Evolutionary conservation across 129 eudicot genomes (phyloP), one percentile per base, ranked within the genome.

Genomic region (Flaveria bidentis): DNA sequence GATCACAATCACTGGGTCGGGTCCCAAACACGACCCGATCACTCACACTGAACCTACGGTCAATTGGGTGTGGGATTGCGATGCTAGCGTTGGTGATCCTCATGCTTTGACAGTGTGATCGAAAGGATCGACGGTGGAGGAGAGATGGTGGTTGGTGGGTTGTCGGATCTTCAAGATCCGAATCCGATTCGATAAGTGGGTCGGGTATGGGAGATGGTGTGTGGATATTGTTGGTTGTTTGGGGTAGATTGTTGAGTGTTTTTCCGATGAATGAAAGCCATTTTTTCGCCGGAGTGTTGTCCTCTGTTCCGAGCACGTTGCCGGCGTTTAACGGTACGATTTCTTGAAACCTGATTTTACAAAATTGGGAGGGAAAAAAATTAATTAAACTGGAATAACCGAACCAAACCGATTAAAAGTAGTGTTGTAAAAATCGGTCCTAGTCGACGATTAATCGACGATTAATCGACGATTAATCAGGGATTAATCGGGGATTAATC

Each of bases 331-430:
- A 72, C 53, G 98, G 98, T 74, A 94, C 98, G 47, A 94, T 87
- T 83, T 91, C 98, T 73, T 94, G 98, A 78, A 94, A 94, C 90
- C 98, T 94, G n/a, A n/a, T n/a, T n/a, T n/a, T n/a, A n/a, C n/a
- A n/a, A 77, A 15, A 53, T 14, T 14, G 5, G 26, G 52, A 3
- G 12, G 12, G 12, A 44, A 44, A 44, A 6, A 30, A 0, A 30
- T 30, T 30, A 0, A 30, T 30, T 30, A 4, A 30, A 36, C 41
- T 7, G 8, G 4, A 33, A 4, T 36, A 36, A 36, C 41, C 41
- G 1, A 36, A 36, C 41, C 41, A 7, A 0, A 36, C n/a, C n/a
- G n/a, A n/a, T n/a, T n/a, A n/a, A n/a, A n/a, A n/a, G n/a, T n/a
- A n/a, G n/a, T n/a, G n/a, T n/a, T n/a, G n/a, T n/a, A n/a, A n/a